These are phyloP conservation scores for Eleusine coracana DNA, from an alignment of 176 grass and related monocot species.

Conservation along the genomic window DNA sequence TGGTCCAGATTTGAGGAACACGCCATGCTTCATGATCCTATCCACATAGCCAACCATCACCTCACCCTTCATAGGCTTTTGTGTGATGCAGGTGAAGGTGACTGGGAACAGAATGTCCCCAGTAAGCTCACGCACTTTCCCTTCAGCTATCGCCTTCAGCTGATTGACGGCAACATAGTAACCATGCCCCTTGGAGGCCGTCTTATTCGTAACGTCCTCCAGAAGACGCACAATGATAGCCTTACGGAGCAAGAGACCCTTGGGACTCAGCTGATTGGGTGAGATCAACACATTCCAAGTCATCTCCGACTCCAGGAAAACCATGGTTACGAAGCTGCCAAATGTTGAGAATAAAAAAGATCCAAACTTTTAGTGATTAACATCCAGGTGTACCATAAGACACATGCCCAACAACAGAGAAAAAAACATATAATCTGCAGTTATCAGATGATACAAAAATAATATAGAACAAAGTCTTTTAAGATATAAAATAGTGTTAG, in stretches of 20 bases:
- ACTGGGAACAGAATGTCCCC: conserved; percentile 90
- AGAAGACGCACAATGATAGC: conserved; percentile 73
- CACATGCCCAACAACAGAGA: conserved; percentile 1
- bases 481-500: neutral
- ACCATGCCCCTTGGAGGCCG: conserved; percentile 93
- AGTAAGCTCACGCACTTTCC: conserved; percentile 72
- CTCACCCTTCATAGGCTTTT: conserved; percentile 85
- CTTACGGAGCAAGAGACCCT: conserved; percentile 84
- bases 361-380: conserved; percentile 1
- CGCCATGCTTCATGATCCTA: conserved; percentile 83
- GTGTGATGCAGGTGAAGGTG: conserved; percentile 69
- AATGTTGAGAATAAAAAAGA: conserved; percentile 22
- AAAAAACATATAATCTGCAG: neutral
- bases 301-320: conserved; percentile 83
- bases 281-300: conserved; percentile 86
- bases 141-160: conserved; percentile 73
- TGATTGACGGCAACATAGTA: conserved; percentile 75
- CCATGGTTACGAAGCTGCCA: conserved; percentile 63
- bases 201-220: conserved; percentile 80
- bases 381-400: conserved; percentile 7
- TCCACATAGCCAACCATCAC: conserved; percentile 67
- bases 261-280: conserved; percentile 61
- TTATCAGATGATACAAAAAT: neutral
- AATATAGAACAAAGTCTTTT: neutral
- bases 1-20: conserved; percentile 87